A percentile compares a stretch with the other conserved stretches of the same genome.
Conservation (phyloP, 2,329 filamentous ascomycete species). For the Phyllosticta citriasiana region DNA sequence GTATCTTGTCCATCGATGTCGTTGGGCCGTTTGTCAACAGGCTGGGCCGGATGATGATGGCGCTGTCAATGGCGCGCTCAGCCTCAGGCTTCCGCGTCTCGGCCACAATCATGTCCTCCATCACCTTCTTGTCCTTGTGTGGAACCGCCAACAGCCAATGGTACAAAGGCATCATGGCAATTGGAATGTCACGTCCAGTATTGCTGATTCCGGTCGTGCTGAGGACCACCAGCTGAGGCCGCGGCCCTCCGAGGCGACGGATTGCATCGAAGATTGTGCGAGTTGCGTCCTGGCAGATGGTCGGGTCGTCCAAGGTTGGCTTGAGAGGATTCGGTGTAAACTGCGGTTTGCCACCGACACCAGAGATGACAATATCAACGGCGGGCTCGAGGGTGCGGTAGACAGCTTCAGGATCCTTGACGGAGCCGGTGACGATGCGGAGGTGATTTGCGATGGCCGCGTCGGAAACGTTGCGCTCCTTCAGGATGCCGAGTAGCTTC, state of each 20-base stretch:
- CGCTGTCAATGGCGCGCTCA: slow-evolving; percentile 17
- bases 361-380: slow-evolving; percentile 37
- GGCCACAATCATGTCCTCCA: slow-evolving; percentile 25
- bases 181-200: slow-evolving; percentile 27
- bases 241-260: slow-evolving; percentile 5
- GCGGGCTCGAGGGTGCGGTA: slow-evolving; percentile 12
- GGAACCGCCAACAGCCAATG: slow-evolving; percentile 23
- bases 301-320: slow-evolving; percentile 24
- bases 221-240: slow-evolving; percentile 20
- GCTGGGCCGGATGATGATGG: slow-evolving; percentile 26
- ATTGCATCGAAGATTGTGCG: slow-evolving; percentile 23
- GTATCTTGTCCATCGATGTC: slow-evolving; percentile 20
- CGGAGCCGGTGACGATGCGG: slow-evolving; percentile 39
- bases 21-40: slow-evolving; percentile 25
- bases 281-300: slow-evolving; percentile 26
- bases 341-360: slow-evolving; percentile 33
- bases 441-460: slow-evolving; percentile 30
- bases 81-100: slow-evolving; percentile 12
- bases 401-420: slow-evolving; percentile 24
- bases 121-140: slow-evolving; percentile 31
- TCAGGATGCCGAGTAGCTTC: slow-evolving; percentile 38
- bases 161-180: slow-evolving; percentile 24
- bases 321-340: slow-evolving; percentile 16
- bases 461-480: slow-evolving; percentile 28
- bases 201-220: slow-evolving; percentile 29